These are phyloP conservation scores for Nyctanthes arbortristis DNA, from an alignment of 257 asterid species.

Conservation along the genomic window DNA sequence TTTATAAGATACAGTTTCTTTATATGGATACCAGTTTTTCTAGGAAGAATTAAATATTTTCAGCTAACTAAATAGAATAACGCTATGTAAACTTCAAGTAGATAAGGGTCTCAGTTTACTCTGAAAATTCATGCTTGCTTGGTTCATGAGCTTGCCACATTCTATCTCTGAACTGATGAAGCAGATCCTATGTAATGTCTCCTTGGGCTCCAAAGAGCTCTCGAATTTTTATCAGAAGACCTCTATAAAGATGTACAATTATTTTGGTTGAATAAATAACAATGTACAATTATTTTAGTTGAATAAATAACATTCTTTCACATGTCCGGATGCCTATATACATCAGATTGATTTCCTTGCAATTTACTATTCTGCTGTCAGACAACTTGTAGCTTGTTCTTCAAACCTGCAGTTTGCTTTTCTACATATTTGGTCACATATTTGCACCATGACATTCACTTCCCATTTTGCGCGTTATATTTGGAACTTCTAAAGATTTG, in stretches of 20 bases:
- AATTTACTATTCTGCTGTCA: not conserved
- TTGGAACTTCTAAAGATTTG: constrained; percentile 14
- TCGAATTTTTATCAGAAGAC: too few species aligned
- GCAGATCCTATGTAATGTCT: not conserved
- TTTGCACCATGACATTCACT: constrained; percentile 1
- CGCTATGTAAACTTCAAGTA: not conserved
- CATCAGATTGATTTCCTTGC: not conserved
- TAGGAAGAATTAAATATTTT: constrained; percentile 1
- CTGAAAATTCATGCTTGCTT: not conserved
- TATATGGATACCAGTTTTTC: not conserved
- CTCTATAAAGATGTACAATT: not conserved
- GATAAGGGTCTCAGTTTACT: not conserved
- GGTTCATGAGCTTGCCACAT: not conserved
- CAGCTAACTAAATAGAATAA: not conserved
- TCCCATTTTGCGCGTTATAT: constrained; percentile 1
- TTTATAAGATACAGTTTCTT: constrained; percentile 4
- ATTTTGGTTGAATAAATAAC: not conserved
- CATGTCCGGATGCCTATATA: not conserved
- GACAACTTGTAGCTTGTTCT: not conserved
- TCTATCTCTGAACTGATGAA: not conserved
- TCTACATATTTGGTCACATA: not conserved
- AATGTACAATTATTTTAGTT: not conserved
- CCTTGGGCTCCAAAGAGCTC: not conserved
- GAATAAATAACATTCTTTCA: not conserved
- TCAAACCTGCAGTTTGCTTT: not conserved